Evolutionary conservation across 345 rosid genomes (phyloP), one percentile per base, ranked within the genome.

Genomic region (Aurinia saxatilis): DNA sequence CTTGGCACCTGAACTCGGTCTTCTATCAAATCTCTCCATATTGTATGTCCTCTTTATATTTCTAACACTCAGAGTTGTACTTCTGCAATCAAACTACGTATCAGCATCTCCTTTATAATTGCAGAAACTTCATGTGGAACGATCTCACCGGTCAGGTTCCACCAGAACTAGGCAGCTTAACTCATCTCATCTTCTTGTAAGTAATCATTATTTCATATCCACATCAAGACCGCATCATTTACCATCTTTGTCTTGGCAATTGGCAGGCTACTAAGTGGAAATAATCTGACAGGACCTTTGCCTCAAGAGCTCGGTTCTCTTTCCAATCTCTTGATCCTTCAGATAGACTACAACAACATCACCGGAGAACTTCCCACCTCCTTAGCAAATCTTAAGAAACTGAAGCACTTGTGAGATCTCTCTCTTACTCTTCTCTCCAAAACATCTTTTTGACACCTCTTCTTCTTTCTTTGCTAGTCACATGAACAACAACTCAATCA

Each of bases 61-160:
- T 44, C 51, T 60, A 8, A 21, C 12, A 21, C 27, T 21, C 15
- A 21, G 42, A 41, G 12, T 8, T 68, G 19, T 59, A 34, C 9
- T 68, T 65, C 52, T 49, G 37, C 13, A 9, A 34, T 56, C 23
- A 27, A 15, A 33, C 35, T 44, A 33, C 33, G 5, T 42, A 10
- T 30, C 1, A 60, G 13, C 5, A 0, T 50, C 10, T 19, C 1
- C 35, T 57, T 23, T 58, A 46, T 37, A 12, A 56, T 39, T 8
- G 19, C 71, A 75, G 81, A 72, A 73, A 80, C 67, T 75, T 80
- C 30, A 75, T 80, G 81, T 80, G 81, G 81, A 80, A 77, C 25
- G 59, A 72, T 21, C 66, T 80, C 10, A 69, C 65, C 10, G 81
- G 81, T 37, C 74, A 60, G 38, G 57, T 80, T 47, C 84, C 84